phyloP scores from a whole-genome alignment of 169 alveolate species.

The Theileria parva region DNA sequence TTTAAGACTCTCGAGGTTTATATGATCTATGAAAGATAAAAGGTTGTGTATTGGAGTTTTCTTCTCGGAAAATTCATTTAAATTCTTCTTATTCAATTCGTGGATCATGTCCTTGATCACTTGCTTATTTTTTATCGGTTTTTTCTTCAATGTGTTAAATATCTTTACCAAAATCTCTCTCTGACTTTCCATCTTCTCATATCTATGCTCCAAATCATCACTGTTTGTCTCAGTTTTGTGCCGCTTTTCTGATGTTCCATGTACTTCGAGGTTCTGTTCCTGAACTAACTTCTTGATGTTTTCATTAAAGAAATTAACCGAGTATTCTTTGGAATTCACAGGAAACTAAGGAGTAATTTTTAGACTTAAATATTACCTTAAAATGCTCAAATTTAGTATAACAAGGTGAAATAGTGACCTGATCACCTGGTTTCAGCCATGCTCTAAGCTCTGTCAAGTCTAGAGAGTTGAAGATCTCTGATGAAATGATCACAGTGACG shows the following conservation, averaged over 20 bases:
- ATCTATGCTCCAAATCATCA: background rate
- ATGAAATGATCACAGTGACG: conserved; percentile 14
- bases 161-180: conserved; percentile 10
- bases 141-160: conserved; percentile 5
- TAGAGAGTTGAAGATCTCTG: background rate
- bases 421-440: background rate
- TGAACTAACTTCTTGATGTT: background rate
- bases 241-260: background rate
- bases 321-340: background rate
- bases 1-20: conserved; percentile 14
- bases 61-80: background rate
- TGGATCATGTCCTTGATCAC: conserved; percentile 6
- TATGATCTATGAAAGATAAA: conserved; percentile 21
- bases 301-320: background rate
- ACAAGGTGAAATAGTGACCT: background rate
- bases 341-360: background rate
- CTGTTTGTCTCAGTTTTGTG: background rate
- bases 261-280: background rate
- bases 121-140: background rate
- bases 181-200: conserved; percentile 2
- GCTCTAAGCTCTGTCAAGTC: background rate
- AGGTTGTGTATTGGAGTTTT: background rate
- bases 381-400: background rate
- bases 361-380: background rate
- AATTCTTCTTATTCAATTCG: conserved; percentile 8